Evolutionary conservation across 2,329 filamentous ascomycete genomes (phyloP).

Genomic region (Hortaea werneckii): DNA sequence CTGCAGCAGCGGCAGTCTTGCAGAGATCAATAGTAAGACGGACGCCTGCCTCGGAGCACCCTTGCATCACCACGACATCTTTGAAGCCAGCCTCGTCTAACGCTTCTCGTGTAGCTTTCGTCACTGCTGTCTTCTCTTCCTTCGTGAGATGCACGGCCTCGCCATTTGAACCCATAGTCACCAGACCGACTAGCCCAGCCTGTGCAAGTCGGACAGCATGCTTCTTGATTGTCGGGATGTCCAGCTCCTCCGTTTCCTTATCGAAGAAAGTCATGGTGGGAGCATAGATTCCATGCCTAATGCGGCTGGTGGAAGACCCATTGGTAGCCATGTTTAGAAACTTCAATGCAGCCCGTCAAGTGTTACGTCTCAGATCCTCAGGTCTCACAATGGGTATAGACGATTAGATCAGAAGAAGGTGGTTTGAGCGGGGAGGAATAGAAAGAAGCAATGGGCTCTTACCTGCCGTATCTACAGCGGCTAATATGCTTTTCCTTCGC

Average conservation of each 20-base stretch:
- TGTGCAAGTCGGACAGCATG: constrained; percentile 69
- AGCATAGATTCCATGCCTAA: constrained; percentile 76
- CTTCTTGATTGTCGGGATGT: constrained; percentile 67
- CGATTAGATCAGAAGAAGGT: background rate
- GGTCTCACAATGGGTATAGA: background rate
- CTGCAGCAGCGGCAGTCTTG: constrained; percentile 55
- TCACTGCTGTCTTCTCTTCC: constrained; percentile 66
- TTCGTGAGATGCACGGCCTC: constrained; percentile 77
- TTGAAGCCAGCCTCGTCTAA: constrained; percentile 70
- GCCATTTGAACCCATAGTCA: constrained; percentile 83
- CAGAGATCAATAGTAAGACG: constrained; percentile 68
- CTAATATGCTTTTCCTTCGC: background rate
- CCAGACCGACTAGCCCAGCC: constrained; percentile 69
- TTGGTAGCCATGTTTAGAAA: constrained; percentile 16
- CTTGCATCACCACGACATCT: constrained; percentile 69
- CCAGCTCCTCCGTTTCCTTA: constrained; percentile 71
- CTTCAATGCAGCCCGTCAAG: background rate
- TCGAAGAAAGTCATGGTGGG: constrained; percentile 89
- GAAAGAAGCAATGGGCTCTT: background rate
- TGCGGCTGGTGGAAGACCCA: constrained; percentile 28
- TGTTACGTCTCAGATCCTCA: no score
- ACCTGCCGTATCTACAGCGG: background rate
- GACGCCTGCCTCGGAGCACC: constrained; percentile 72
- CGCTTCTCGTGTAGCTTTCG: constrained; percentile 67
- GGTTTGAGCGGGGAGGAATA: background rate